phyloP scores from a whole-genome alignment of 306 rosid species.

The Cajanus cajan region DNA sequence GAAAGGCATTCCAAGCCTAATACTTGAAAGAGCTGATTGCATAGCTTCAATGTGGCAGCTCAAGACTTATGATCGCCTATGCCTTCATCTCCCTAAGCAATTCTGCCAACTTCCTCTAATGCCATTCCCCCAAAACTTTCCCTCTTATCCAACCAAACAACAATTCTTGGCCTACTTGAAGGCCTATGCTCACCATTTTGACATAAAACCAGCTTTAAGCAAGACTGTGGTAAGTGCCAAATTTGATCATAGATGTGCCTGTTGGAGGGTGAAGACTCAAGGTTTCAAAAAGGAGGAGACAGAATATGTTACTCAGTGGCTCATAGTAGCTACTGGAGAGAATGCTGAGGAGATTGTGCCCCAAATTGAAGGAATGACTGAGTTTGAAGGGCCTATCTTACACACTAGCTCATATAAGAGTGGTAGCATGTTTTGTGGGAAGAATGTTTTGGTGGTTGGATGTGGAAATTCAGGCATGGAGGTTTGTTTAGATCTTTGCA shows the following conservation, averaged over 20 bases:
- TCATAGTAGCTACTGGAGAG: constrained; percentile 80
- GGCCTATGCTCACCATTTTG: constrained; percentile 51
- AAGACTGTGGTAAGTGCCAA: constrained; percentile 49
- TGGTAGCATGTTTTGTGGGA: constrained; percentile 53
- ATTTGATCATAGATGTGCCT: constrained; percentile 36
- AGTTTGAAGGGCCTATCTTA: constrained; percentile 54
- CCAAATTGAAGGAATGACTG: constrained; percentile 50
- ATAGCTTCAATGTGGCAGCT: constrained; percentile 77
- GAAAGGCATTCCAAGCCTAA: constrained; percentile 54
- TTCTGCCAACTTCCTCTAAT: constrained; percentile 70
- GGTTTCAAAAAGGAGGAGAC: constrained; percentile 24
- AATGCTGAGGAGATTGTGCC: constrained; percentile 71
- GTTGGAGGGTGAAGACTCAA: constrained; percentile 55
- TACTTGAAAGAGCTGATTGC: constrained; percentile 63
- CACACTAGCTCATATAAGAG: constrained; percentile 68
- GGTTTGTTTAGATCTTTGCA: constrained; percentile 75
- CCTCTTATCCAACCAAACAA: constrained; percentile 74
- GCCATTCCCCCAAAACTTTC: constrained; percentile 65
- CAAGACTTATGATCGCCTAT: constrained; percentile 74
- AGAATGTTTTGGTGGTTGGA: constrained; percentile 77
- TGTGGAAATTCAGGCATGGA: constrained; percentile 95
- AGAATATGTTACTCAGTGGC: constrained; percentile 58
- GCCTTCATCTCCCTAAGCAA: constrained; percentile 82
- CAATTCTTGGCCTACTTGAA: constrained; percentile 57
- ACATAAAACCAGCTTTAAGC: constrained; percentile 47